A percentile compares a stretch with the other conserved stretches of the same genome.
phyloP scores from a whole-genome alignment of 371 early-diverging fungal species.

The Chytridium lagenaria region DNA sequence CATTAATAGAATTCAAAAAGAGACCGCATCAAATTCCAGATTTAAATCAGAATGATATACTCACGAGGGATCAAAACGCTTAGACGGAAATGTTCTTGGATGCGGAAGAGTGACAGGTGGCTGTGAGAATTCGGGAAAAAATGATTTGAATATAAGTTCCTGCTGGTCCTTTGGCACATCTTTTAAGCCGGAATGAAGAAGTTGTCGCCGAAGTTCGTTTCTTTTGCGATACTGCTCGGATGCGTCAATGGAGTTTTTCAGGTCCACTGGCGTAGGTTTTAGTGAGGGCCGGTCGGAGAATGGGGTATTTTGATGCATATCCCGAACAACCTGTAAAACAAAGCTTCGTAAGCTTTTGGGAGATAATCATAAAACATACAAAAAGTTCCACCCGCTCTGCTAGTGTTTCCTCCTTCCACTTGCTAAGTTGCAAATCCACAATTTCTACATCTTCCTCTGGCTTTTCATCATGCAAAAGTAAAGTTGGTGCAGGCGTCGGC shows the following conservation, averaged over 20 bases:
- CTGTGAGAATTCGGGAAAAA: too few relatives aligned
- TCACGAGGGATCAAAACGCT: too few relatives aligned
- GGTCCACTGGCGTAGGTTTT: constrained; percentile 16
- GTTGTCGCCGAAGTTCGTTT: too few relatives aligned
- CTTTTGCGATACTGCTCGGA: constrained; percentile 31
- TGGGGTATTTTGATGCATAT: constrained; percentile 19
- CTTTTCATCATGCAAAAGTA: too few relatives aligned
- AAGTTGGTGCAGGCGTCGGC: background rate
- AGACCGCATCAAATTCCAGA: too few relatives aligned
- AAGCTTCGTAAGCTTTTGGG: background rate
- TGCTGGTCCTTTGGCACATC: too few relatives aligned
- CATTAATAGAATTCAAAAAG: too few relatives aligned
- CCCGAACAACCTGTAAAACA: constrained; percentile 27
- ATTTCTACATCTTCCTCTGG: background rate
- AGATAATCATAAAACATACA: background rate
- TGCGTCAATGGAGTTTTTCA: constrained; percentile 3
- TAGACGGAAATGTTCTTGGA: too few relatives aligned
- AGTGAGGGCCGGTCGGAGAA: constrained; percentile 24
- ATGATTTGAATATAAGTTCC: too few relatives aligned
- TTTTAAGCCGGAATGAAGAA: too few relatives aligned
- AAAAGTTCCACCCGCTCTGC: background rate
- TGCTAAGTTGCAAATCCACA: background rate
- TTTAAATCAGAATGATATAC: too few relatives aligned
- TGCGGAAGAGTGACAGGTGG: too few relatives aligned
- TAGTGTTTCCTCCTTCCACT: constrained; percentile 11